phyloP scores from a whole-genome alignment of 1,139 yeast genomes.

The Blastobotrys elegans region DNA sequence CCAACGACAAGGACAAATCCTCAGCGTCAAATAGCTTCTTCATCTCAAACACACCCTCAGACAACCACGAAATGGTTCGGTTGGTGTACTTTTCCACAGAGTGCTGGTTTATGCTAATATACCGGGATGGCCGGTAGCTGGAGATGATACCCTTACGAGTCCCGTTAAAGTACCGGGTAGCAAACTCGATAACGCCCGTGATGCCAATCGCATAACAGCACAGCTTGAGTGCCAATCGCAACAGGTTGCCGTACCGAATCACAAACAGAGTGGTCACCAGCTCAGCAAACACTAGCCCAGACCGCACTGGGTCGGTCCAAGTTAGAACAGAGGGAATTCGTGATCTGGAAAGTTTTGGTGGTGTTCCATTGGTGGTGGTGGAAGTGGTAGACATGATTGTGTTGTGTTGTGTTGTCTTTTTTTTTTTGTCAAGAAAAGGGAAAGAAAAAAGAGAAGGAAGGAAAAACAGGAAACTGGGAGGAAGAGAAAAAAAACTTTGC shows the following conservation, averaged over 20 bases:
- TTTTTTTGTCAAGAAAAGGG: not conserved
- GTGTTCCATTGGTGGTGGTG: not conserved
- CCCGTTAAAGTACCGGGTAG: conserved; percentile 33
- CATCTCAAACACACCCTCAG: conserved; percentile 35
- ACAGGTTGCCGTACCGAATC: conserved; percentile 63
- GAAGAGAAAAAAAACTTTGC: not conserved
- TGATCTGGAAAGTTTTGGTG: conserved; percentile 4
- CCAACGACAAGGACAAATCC: conserved; percentile 63
- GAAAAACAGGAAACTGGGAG: not conserved
- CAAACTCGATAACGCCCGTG: conserved; percentile 32
- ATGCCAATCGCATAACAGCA: conserved; percentile 36
- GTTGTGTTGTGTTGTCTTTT: not conserved
- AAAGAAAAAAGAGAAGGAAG: not conserved
- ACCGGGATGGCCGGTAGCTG: conserved; percentile 34
- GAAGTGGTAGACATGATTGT: conserved; percentile 1
- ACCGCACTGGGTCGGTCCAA: conserved; percentile 77
- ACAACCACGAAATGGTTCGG: conserved; percentile 29
- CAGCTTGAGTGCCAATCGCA: conserved; percentile 58
- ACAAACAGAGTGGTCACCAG: conserved; percentile 54
- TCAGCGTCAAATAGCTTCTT: conserved; percentile 63
- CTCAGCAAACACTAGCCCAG: conserved; percentile 74
- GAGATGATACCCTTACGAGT: conserved; percentile 32
- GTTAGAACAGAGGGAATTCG: conserved; percentile 49
- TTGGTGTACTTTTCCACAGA: conserved; percentile 32
- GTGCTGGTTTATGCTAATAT: conserved; percentile 29